A percentile compares a stretch with the other conserved stretches of the same genome.
These are phyloP conservation scores for Boletus reticuloceps DNA, from an alignment of 768 basidiomycete genomes.

Conservation along the genomic window DNA sequence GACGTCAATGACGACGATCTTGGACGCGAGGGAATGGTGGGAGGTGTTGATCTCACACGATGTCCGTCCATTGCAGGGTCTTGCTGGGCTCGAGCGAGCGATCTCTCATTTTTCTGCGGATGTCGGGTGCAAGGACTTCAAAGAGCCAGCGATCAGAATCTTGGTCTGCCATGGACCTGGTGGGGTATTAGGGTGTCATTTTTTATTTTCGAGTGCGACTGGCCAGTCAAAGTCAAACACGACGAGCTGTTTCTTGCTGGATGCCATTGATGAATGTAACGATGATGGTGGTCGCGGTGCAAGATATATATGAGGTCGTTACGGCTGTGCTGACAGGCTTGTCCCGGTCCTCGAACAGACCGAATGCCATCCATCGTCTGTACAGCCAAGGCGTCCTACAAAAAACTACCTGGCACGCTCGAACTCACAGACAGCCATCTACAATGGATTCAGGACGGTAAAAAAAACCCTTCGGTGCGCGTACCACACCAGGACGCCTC, in stretches of 20 bases:
- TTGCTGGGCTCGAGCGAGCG: conserved; percentile 50
- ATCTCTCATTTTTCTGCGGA: conserved; percentile 70
- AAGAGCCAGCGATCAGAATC: conserved; percentile 94
- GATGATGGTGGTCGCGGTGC: not conserved
- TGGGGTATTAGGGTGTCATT: not conserved
- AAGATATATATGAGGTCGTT: not conserved
- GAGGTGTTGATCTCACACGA: conserved; percentile 61
- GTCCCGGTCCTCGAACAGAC: not conserved
- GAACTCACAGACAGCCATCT: conserved; percentile 71
- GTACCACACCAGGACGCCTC: conserved; percentile 58
- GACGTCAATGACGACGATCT: not conserved
- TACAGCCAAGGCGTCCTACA: conserved; percentile 78
- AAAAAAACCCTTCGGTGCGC: conserved; percentile 59
- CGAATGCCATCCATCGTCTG: conserved; percentile 1
- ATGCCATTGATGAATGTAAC: not conserved
- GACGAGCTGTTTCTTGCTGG: conserved; percentile 62
- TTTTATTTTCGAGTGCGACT: conserved; percentile 4
- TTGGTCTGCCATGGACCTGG: conserved; percentile 89
- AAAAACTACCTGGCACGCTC: conserved; percentile 74
- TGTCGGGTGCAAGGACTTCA: conserved; percentile 81
- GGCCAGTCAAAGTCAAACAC: conserved; percentile 98
- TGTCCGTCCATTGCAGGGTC: conserved; percentile 86
- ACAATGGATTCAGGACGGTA: conserved; percentile 78
- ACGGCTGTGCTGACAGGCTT: not conserved
- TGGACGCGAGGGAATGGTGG: not conserved